Evolutionary conservation across 768 basidiomycete species (phyloP).

Genomic region (Macrocybe gigantea): DNA sequence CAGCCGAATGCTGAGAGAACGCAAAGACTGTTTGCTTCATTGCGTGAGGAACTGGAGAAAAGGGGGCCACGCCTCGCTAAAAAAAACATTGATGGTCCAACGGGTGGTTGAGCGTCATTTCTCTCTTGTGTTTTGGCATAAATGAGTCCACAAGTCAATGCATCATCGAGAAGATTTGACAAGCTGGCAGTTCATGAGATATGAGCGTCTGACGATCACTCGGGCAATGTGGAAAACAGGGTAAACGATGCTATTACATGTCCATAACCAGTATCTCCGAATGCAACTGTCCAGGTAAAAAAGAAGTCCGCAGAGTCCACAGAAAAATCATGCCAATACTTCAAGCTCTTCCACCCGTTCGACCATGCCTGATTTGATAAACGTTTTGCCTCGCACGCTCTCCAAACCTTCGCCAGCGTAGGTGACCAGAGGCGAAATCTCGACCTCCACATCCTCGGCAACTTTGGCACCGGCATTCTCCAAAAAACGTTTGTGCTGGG

Average conservation of each 20-base stretch:
- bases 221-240: background rate
- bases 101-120: slow-evolving; percentile 33
- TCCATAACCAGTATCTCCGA: slow-evolving; percentile 10
- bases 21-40: slow-evolving; percentile 72
- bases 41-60: slow-evolving; percentile 81
- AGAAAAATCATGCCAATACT: slow-evolving; percentile 30
- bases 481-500: slow-evolving; percentile 84
- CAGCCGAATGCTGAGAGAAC: slow-evolving; percentile 83
- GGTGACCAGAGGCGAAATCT: slow-evolving; percentile 81
- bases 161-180: too few relatives aligned
- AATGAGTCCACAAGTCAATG: too few relatives aligned
- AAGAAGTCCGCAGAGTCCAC: background rate
- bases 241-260: slow-evolving; percentile 8
- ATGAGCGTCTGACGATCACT: too few relatives aligned
- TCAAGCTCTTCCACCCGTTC: slow-evolving; percentile 67
- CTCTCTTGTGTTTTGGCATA: slow-evolving; percentile 2
- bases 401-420: slow-evolving; percentile 93
- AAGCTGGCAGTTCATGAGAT: too few relatives aligned
- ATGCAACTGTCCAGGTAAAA: slow-evolving; percentile 8
- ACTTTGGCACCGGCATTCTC: slow-evolving; percentile 70
- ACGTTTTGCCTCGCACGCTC: slow-evolving; percentile 67
- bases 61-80: slow-evolving; percentile 42
- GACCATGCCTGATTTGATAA: slow-evolving; percentile 70
- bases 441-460: slow-evolving; percentile 76
- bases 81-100: slow-evolving; percentile 37